Base-by-base conservation (phyloP, 176 grass and related monocot species). In the Oryza coarctata region DNA sequence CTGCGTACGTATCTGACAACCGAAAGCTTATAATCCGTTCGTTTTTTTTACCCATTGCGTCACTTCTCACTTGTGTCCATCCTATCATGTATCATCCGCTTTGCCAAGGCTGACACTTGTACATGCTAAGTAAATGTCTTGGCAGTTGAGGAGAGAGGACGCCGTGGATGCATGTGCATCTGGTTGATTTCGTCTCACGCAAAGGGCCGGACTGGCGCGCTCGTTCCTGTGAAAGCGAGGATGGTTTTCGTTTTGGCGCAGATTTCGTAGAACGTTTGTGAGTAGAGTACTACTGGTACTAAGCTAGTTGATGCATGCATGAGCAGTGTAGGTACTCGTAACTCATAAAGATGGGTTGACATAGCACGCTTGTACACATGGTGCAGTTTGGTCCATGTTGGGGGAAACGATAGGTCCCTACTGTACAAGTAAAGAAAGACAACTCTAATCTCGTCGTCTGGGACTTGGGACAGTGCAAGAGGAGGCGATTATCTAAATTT, bases 11-110 rank as follows among this genome's bases (percentile, higher is more conserved):
- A 65, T 33, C 71, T 85, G 77, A 57, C 82, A 71, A 64, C 77
- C 65, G 87, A 85, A 89, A 65, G 87, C 72, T 71, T 52, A 44
- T 13, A 55, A 55, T 55, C n/a, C 50, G 18, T 55, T 85, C 65
- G 77, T 76, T 76, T 20, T 22, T n/a, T 55, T 76, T 58, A 85
- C 52, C 65, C 32, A 2, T 34, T 34, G 39, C 60, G 7, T 74
- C 25, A 8, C 39, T 8, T 7, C 3, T 17, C 1, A 49, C 3
- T 35, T 27, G 55, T 60, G 20, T 55, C 18, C 50, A 55, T 55
- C 50, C 50, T 55, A 55, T 71, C 45, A 14, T 80, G 68, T 34
- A 4, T 63, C 15, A 15, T 41, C 32, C 69, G 63, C 86, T 73
- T 73, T 77, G 36, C 62, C 69, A 39, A 80, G 17, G 68, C 55